These are phyloP conservation scores for Ramaria rubella DNA, from an alignment of 768 basidiomycete species.

Conservation along the genomic window DNA sequence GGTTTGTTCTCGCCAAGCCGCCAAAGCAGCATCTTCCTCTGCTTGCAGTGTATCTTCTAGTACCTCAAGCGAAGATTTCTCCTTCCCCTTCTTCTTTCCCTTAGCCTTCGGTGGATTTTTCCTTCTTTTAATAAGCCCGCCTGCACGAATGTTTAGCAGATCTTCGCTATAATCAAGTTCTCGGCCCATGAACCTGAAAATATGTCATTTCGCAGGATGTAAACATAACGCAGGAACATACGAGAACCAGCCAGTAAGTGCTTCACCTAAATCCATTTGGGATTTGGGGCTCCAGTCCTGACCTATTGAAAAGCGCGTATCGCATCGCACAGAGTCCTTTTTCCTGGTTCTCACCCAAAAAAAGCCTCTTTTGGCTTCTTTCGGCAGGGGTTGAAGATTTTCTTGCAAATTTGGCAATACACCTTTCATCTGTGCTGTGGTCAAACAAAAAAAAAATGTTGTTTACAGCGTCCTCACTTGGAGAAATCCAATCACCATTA, in stretches of 20 bases:
- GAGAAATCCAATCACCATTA: slow-evolving; percentile 56
- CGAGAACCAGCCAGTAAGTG: slow-evolving; percentile 38
- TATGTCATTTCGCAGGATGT: not conserved
- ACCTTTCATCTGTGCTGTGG: slow-evolving; percentile 31
- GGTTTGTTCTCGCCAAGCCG: not conserved
- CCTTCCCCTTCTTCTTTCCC: slow-evolving; percentile 1
- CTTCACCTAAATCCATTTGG: slow-evolving; percentile 16
- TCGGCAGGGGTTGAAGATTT: slow-evolving; percentile 17
- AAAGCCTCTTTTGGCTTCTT: slow-evolving; percentile 12
- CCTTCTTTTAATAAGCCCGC: slow-evolving; percentile 29
- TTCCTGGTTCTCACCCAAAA: slow-evolving; percentile 30
- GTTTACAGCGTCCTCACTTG: slow-evolving; percentile 37
- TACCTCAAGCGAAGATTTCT: not conserved
- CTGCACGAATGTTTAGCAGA: slow-evolving; percentile 35
- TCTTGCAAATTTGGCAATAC: slow-evolving; percentile 49
- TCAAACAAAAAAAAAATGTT: not conserved
- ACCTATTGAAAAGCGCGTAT: slow-evolving; percentile 19
- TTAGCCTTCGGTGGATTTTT: not conserved
- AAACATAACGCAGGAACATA: slow-evolving; percentile 21
- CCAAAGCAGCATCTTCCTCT: not conserved
- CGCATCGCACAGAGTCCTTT: slow-evolving; percentile 21
- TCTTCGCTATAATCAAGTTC: slow-evolving; percentile 30
- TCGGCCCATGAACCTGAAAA: slow-evolving; percentile 39
- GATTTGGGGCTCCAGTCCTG: slow-evolving; percentile 13
- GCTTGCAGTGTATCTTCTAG: not conserved